These are phyloP conservation scores for Neurospora sp. DNA, from an alignment of 495 filamentous ascomycete genomes.

Conservation along the genomic window DNA sequence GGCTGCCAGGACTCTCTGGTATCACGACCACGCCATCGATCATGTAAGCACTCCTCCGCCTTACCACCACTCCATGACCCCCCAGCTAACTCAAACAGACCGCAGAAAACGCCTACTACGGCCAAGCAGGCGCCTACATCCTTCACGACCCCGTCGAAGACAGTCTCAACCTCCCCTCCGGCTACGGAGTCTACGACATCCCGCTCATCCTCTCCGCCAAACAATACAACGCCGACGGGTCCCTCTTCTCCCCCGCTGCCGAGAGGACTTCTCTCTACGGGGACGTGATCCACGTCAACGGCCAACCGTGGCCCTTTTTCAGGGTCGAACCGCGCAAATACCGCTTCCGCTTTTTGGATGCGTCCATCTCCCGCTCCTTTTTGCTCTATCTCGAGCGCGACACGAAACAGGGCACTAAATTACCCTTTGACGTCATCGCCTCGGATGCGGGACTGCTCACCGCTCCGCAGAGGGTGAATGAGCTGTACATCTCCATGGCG, in stretches of 20 bases:
- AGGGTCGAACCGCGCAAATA: constrained; percentile 50
- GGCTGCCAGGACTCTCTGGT: constrained; percentile 43
- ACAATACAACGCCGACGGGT: constrained; percentile 37
- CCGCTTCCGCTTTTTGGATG: constrained; percentile 43
- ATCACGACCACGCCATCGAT: constrained; percentile 44
- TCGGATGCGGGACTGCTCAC: constrained; percentile 41
- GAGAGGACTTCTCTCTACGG: constrained; percentile 40
- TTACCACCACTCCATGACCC: too few relatives aligned
- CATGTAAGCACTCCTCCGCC: constrained; percentile 9
- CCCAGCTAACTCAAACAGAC: constrained; percentile 14
- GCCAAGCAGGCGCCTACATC: constrained; percentile 39
- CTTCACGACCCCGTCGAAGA: constrained; percentile 36
- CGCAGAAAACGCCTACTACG: constrained; percentile 44
- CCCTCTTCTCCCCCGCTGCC: constrained; percentile 25
- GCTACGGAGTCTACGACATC: constrained; percentile 40
- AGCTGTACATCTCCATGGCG: constrained; percentile 39
- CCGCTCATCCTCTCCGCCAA: constrained; percentile 41
- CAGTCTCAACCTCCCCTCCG: constrained; percentile 33
- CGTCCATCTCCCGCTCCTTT: constrained; percentile 40
- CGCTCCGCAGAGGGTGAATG: constrained; percentile 21
- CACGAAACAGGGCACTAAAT: constrained; percentile 6
- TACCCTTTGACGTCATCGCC: constrained; percentile 41
- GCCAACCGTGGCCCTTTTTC: constrained; percentile 45
- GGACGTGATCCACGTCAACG: constrained; percentile 48
- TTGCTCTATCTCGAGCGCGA: constrained; percentile 31